Conservation (phyloP, 495 filamentous ascomycete genomes). For the Hyaloscypha variabilis region DNA sequence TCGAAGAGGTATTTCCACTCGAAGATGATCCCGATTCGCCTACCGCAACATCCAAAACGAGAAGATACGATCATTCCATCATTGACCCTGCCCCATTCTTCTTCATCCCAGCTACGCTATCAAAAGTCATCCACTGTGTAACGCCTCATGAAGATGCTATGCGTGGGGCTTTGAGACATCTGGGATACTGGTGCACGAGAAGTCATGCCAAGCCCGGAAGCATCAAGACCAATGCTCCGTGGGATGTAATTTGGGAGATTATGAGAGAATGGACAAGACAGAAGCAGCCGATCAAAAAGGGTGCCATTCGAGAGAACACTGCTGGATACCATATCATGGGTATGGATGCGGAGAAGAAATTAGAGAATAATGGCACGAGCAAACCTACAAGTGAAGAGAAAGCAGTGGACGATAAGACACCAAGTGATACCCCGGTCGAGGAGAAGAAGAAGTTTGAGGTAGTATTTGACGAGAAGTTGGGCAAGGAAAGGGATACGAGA, state of each 20-base stretch:
- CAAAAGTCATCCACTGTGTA: constrained; percentile 74
- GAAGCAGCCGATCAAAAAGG: constrained; percentile 70
- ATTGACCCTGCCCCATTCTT: constrained; percentile 82
- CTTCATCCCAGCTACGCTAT: constrained; percentile 71
- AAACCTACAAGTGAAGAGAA: constrained; percentile 18
- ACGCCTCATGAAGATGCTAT: constrained; percentile 72
- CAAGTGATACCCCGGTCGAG: constrained; percentile 10
- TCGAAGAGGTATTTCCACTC: constrained; percentile 66
- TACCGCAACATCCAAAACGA: constrained; percentile 21
- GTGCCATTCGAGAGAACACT: constrained; percentile 65
- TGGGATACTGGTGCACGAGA: constrained; percentile 80
- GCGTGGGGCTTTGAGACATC: constrained; percentile 74
- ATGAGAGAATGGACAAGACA: constrained; percentile 91
- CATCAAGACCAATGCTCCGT: constrained; percentile 88
- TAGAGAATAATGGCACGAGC: constrained; percentile 16
- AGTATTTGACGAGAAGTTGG: constrained; percentile 81
- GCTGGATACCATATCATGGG: constrained; percentile 65
- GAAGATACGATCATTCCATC: constrained; percentile 51
- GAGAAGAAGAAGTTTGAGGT: constrained; percentile 52
- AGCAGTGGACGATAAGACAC: background rate
- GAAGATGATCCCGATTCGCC: constrained; percentile 36
- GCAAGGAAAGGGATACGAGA: constrained; percentile 61
- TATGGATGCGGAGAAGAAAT: constrained; percentile 21
- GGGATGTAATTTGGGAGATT: constrained; percentile 87
- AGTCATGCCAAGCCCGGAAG: constrained; percentile 88